A percentile compares a stretch with the other conserved stretches of the same genome.
These are phyloP conservation scores for Gymnopilus dilepis DNA, from an alignment of 768 basidiomycete genomes.

Conservation along the genomic window DNA sequence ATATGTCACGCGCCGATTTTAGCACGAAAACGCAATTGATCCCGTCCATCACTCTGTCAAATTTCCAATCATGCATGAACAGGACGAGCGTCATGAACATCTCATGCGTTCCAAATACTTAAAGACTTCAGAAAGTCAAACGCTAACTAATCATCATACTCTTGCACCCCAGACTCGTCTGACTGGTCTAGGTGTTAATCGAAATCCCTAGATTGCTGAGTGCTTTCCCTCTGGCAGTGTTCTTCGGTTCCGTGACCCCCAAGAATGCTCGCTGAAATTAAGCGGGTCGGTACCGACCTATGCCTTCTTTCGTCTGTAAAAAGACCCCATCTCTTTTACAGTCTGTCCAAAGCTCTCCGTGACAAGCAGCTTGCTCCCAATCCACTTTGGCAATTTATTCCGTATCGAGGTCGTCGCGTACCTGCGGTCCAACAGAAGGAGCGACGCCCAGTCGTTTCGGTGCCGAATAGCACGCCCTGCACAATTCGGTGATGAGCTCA, in stretches of 20 bases:
- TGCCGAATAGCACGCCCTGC: constrained; percentile 94
- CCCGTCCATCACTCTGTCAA: constrained; percentile 2
- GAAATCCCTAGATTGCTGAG: too few species aligned
- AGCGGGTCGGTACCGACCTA: not conserved
- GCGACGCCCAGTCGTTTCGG: constrained; percentile 87
- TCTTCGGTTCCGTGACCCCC: too few species aligned
- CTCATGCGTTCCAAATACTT: too few species aligned
- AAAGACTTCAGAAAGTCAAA: too few species aligned
- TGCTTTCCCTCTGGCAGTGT: too few species aligned
- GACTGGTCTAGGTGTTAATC: too few species aligned
- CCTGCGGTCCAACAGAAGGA: constrained; percentile 86
- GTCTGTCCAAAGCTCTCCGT: constrained; percentile 74
- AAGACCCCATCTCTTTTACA: constrained; percentile 68
- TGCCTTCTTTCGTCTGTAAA: constrained; percentile 64
- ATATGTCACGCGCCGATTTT: constrained; percentile 1
- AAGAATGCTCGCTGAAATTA: too few species aligned
- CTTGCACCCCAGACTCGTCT: too few species aligned
- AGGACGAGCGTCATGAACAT: too few species aligned
- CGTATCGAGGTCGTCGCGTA: constrained; percentile 74
- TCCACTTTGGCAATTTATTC: constrained; percentile 91
- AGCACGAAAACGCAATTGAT: not conserved
- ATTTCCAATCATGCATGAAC: not conserved
- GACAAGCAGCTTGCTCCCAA: constrained; percentile 63
- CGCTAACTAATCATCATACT: too few species aligned
- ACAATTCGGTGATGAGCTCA: too few species aligned